These are phyloP conservation scores for Calonectria pauciramosa DNA, from an alignment of 2,329 filamentous ascomycete species.

Conservation along the genomic window DNA sequence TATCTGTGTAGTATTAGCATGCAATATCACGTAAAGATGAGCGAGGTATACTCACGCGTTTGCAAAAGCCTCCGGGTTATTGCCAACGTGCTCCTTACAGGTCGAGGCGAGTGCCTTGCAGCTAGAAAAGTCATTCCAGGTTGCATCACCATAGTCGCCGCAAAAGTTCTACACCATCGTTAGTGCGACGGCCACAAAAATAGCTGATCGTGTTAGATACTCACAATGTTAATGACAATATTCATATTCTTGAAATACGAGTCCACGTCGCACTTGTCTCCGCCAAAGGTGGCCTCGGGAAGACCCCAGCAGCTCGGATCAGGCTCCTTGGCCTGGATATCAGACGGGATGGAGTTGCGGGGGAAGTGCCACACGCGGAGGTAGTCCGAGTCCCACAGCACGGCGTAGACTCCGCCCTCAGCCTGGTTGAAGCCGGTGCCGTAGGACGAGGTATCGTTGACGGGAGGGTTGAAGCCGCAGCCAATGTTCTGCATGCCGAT, in stretches of 20 bases:
- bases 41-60: conserved; percentile 52
- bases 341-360: conserved; percentile 72
- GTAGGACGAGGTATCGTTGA: conserved; percentile 62
- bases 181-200: not conserved
- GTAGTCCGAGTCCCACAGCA: conserved; percentile 76
- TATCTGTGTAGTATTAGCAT: conserved; percentile 44
- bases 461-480: conserved; percentile 59
- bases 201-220: conserved; percentile 13
- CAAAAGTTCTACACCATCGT: conserved; percentile 74
- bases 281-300: conserved; percentile 79
- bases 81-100: conserved; percentile 62
- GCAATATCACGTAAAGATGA: too few species aligned
- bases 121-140: conserved; percentile 56
- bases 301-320: conserved; percentile 76
- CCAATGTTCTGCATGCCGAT: conserved; percentile 56
- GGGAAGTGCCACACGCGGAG: conserved; percentile 86
- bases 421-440: conserved; percentile 76
- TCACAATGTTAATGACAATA: conserved; percentile 78
- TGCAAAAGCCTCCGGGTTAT: conserved; percentile 58
- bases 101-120: conserved; percentile 58
- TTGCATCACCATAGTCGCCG: conserved; percentile 76
- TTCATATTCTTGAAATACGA: conserved; percentile 76
- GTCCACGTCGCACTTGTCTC: conserved; percentile 73
- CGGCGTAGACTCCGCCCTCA: conserved; percentile 77
- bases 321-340: conserved; percentile 72